Base-by-base conservation (phyloP, 2,329 filamentous ascomycete genomes). In the Trichothecium sympodiale region DNA sequence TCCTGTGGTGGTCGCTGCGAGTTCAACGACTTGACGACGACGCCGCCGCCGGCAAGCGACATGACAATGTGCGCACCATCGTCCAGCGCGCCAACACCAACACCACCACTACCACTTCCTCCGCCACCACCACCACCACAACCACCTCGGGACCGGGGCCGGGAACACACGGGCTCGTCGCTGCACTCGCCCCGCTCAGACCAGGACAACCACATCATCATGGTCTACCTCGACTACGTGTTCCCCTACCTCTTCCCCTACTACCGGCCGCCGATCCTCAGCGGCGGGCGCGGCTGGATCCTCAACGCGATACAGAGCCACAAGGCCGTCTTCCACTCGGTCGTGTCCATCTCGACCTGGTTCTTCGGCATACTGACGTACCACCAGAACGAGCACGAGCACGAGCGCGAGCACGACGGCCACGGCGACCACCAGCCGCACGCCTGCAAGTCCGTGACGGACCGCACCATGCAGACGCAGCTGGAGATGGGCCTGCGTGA, bases 171-270 rank as follows among this genome's bases (percentile, higher is more conserved):
- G n/a, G n/a, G n/a, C n/a, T n/a, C n/a, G n/a, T n/a, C n/a, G n/a
- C n/a, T n/a, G n/a, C 20, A 25, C 36, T 10, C 48, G 45, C 3
- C 43, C 45, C 7, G n/a, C n/a, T n/a, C n/a, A n/a, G 53, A 51
- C 20, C 48, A 50, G n/a, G 54, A 58, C 35, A 46, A 61, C 1
- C 56, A 61, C 46, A 62, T 68, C 30, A 54, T 71, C 38, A 73
- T 74, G 65, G 63, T 73, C 38, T 80, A 77, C 47, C 59, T 79
- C 31, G 75, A 80, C 49, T 67, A 73, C 42, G 61, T 78, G 15
- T 68, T 79, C 41, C 74, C 76, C 2, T 72, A 77, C 43, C 54
- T 79, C 1, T 79, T 74, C 46, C 77, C 77, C 3, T 73, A 77
- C 48, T 80, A 79, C 51, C 64, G 64, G 3, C 75, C 76, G 1